Conservation (phyloP, 2,329 filamentous ascomycete genomes). For the Stagonosporopsis cucurbitacearum region DNA sequence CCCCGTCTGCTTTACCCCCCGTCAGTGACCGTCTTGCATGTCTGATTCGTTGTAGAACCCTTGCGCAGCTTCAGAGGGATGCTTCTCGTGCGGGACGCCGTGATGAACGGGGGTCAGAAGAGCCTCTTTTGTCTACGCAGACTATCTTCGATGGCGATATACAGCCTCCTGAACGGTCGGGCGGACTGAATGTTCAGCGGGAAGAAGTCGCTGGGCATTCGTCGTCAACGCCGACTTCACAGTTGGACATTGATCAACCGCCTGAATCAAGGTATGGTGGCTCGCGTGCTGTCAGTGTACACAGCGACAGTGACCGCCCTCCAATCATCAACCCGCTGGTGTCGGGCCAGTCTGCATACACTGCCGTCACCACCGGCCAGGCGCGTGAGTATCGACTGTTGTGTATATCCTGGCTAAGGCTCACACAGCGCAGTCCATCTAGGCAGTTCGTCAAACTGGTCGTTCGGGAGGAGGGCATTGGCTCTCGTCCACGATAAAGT, state of each 20-base stretch:
- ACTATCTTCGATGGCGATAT: not conserved
- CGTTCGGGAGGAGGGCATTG: not conserved
- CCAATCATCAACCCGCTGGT: not conserved
- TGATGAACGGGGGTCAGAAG: not conserved
- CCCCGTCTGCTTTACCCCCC: too few relatives aligned
- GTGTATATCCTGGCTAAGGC: not conserved
- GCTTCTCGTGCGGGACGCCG: not conserved
- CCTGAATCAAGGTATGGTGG: not conserved
- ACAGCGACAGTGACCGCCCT: not conserved
- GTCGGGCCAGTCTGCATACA: not conserved
- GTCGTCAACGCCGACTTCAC: not conserved
- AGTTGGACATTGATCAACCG: not conserved
- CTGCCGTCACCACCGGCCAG: not conserved
- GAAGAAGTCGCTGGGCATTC: not conserved
- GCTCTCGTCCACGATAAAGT: not conserved
- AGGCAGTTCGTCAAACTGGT: slow-evolving; percentile 2
- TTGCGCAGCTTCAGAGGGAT: not conserved
- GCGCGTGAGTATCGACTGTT: not conserved
- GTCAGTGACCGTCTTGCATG: too few relatives aligned
- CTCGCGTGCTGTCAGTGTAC: slow-evolving; percentile 1
- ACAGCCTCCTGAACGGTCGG: not conserved
- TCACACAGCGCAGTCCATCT: not conserved
- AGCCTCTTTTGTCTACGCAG: not conserved
- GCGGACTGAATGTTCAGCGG: not conserved
- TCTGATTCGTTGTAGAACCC: not conserved